Evolutionary conservation across 139 green algal species (phyloP), one percentile per base, ranked within the genome.

Genomic region (Microglena sp.): DNA sequence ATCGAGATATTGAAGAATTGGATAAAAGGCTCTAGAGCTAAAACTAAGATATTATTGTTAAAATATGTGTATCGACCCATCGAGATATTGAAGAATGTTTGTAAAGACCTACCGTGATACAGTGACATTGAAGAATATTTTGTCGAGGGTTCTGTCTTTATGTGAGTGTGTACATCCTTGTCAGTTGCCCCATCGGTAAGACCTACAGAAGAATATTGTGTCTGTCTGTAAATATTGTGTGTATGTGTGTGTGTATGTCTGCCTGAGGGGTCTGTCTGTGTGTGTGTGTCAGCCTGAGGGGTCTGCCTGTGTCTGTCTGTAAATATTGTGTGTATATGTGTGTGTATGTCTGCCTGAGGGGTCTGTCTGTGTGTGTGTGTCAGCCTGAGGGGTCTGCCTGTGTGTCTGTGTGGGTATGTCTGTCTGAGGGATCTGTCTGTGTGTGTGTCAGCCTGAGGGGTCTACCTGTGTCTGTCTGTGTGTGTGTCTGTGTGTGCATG

Each of bases 191-290:
- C n/a, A n/a, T n/a, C n/a, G n/a, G n/a, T n/a, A n/a, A n/a, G n/a
- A n/a, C n/a, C n/a, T n/a, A n/a, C n/a, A n/a, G n/a, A n/a, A n/a
- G n/a, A n/a, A n/a, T n/a, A n/a, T n/a, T n/a, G n/a, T n/a, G n/a
- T n/a, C n/a, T n/a, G n/a, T n/a, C n/a, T n/a, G n/a, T n/a, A n/a
- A n/a, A n/a, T n/a, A n/a, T n/a, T n/a, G 55, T 62, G 55, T 62
- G 55, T 62, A 29, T 35, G 55, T 62, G 55, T 62, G 55, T 62
- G 28, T 8, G 18, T 62, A 29, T 34, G 55, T 62, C 18, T 34
- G 55, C 55, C 27, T 62, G 55, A 11, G n/a, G 36, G 5, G 55
- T 5, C 4, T 35, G 4, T 27, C 5, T 5, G 21, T 62, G 55
- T 28, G 55, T 36, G 55, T 34, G 55, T 5, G 55, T 62, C 18